These are phyloP conservation scores for Colletotrichum agaves DNA, from an alignment of 2,329 filamentous ascomycete genomes.

Conservation along the genomic window DNA sequence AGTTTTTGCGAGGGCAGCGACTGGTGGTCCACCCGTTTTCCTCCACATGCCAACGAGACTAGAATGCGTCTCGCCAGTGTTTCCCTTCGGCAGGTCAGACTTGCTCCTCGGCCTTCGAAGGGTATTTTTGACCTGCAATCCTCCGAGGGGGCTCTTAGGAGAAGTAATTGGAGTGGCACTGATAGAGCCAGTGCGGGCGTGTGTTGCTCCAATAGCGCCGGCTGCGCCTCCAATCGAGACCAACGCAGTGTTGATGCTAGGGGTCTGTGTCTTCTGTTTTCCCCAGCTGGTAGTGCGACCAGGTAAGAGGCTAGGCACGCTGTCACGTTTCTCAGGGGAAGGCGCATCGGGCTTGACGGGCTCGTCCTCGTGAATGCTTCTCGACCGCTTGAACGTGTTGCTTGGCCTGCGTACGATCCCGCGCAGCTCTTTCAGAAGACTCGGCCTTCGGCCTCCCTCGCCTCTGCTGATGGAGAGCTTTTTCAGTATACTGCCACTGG, in stretches of 20 bases:
- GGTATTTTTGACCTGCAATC: constrained; percentile 58
- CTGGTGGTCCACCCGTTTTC: constrained; percentile 64
- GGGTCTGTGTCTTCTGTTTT: constrained; percentile 58
- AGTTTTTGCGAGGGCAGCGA: constrained; percentile 57
- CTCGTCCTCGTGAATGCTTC: constrained; percentile 53
- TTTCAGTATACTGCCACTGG: constrained; percentile 71
- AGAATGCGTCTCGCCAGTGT: constrained; percentile 44
- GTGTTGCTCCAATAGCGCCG: constrained; percentile 66
- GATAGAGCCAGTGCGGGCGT: constrained; percentile 70
- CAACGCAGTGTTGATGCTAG: constrained; percentile 69
- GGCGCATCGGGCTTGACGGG: constrained; percentile 43
- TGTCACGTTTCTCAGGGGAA: constrained; percentile 56
- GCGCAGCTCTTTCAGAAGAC: constrained; percentile 60
- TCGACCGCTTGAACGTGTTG: constrained; percentile 59
- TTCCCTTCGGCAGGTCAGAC: constrained; percentile 60
- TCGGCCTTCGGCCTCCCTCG: constrained; percentile 59
- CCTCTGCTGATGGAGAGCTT: constrained; percentile 66
- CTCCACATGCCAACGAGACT: constrained; percentile 63
- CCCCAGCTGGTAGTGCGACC: constrained; percentile 63
- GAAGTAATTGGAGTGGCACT: constrained; percentile 64
- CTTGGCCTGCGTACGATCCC: constrained; percentile 63
- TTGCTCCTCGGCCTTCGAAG: constrained; percentile 67
- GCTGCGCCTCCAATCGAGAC: constrained; percentile 65
- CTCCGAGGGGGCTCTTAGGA: constrained; percentile 61
- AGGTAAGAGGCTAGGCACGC: constrained; percentile 57